Evolutionary conservation across 225 moss, liverwort and hornwort genomes (phyloP), one percentile per base, ranked within the genome.

Genomic region (Polytrichum formosum): DNA sequence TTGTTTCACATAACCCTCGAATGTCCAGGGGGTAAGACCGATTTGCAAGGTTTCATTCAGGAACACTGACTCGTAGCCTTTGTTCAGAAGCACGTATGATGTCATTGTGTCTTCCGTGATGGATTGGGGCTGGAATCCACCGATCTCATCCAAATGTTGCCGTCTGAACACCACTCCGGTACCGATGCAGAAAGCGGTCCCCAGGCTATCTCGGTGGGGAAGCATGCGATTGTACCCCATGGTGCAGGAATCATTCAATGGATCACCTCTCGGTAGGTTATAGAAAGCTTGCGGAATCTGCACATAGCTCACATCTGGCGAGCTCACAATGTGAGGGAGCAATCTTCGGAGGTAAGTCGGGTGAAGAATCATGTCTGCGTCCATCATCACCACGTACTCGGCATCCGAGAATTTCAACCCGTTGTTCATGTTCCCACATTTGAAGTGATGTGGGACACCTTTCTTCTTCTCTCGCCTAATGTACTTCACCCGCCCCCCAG

Each of bases 361-460:
- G 54, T 88, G 85, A 0, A 82, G 80, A 26, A 82, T 82, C 88
- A 88, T 88, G 70, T 88, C 84, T 1, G 88, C 84, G 62, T 88
- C 88, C 88, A 85, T 80, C 85, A 88, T 85, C 63, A 88, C 82
- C 6, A 89, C 78, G 67, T 80, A 88, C 71, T 88, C 88, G 0
- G 88, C 68, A 25, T 72, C 74, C 17, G 88, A 83, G 30, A 80
- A 72, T 8, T 81, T 55, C 26, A 89, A 64, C 5, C 88, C 88
- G 26, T 74, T 76, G 55, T 89, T 89, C 78, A 85, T 54, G 72
- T 89, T 89, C 37, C 85, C 88, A 53, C 88, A 89, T 66, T 89
- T 85, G 83, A 89, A 89, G 67, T 89, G 64, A 70, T 89, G 85
- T 0, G 88, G 85, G 20, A 83, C 80, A 0, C 83, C 88, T 61